Base-by-base conservation (phyloP, 2,329 filamentous ascomycete genomes). In the Colletotrichum sp. region DNA sequence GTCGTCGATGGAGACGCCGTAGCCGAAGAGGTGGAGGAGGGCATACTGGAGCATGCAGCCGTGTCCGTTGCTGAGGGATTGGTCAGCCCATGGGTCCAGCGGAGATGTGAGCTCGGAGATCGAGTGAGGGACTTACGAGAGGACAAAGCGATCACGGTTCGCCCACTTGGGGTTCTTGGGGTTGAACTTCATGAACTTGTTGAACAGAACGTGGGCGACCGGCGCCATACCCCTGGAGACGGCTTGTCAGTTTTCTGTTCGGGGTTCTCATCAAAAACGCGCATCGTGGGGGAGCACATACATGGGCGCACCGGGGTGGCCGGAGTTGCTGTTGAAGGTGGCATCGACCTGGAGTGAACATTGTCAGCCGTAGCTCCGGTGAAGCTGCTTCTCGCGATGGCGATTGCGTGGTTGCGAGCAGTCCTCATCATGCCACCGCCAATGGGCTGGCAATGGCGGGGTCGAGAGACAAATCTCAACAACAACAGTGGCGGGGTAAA, bases 181-280 rank as follows among this genome's bases (percentile, higher is more conserved):
- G 94, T 99, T 99, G 92, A 98, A 99, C 87, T 89, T 98, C 95
- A 99, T 95, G 92, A 98, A 98, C 88, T 97, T 98, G 93, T 98
- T 98, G 90, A 95, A 99, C 80, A 99, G 93, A 83, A 99, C 95
- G 91, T 99, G 97, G 87, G 97, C 94, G 84, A 96, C 93, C 78
- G 97, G 96, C 84, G 97, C 97, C 95, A 99, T 92, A 85, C 92
- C 92, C 92, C 91, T 93, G 77, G 21, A 78, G 24, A 65, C 34
- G 18, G 9, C 79, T 67, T 77, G 81, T 88, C 80, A 88, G 84
- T 49, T 71, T 49, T 34, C 16, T 68, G 7, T 34, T 32, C 24
- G 30, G 28, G 10, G 7, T 6, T 57, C 18, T 59, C 26, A 62
- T 28, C 15, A 34, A 77, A 62, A 44, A 62, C 44, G 70, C 26